A percentile compares a stretch with the other conserved stretches of the same genome.
Conservation (phyloP, 1,139 yeast genomes). For the Protomyces inundatus region DNA sequence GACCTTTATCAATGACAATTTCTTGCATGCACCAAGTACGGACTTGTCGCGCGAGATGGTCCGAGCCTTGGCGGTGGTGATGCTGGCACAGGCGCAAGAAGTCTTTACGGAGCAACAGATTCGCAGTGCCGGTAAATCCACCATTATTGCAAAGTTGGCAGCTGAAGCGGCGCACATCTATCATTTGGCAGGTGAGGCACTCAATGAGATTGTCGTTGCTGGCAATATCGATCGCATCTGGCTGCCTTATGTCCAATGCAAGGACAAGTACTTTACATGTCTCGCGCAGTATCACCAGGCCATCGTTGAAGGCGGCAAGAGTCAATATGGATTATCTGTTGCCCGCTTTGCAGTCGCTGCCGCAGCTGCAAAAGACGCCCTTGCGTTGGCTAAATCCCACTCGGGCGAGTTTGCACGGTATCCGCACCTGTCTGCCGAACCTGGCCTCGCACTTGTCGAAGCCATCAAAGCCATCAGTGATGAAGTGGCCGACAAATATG, state of each 20-base stretch:
- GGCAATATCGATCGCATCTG: conserved; percentile 45
- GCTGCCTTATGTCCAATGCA: conserved; percentile 43
- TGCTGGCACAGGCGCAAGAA: conserved; percentile 88
- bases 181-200: conserved; percentile 48
- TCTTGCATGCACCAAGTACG: conserved; percentile 80
- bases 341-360: conserved; percentile 57
- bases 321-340: conserved; percentile 71
- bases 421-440: conserved; percentile 17
- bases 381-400: conserved; percentile 24
- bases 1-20: conserved; percentile 68
- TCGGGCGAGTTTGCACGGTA: conserved; percentile 14
- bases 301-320: conserved; percentile 46
- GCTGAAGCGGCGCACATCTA: conserved; percentile 56
- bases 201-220: conserved; percentile 46
- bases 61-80: conserved; percentile 56
- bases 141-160: conserved; percentile 69
- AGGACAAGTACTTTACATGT: conserved; percentile 19
- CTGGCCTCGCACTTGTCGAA: conserved; percentile 34
- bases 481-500: conserved; percentile 45
- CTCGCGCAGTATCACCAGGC: conserved; percentile 53
- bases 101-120: conserved; percentile 64
- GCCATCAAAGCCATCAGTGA: conserved; percentile 35
- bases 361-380: conserved; percentile 32
- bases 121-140: conserved; percentile 45
- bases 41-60: conserved; percentile 71